Percentiles rank a stretch among this genome's conserved stretches.
phyloP scores from a whole-genome alignment of 2,329 filamentous ascomycete species.

The Trichocomaceae sp. region DNA sequence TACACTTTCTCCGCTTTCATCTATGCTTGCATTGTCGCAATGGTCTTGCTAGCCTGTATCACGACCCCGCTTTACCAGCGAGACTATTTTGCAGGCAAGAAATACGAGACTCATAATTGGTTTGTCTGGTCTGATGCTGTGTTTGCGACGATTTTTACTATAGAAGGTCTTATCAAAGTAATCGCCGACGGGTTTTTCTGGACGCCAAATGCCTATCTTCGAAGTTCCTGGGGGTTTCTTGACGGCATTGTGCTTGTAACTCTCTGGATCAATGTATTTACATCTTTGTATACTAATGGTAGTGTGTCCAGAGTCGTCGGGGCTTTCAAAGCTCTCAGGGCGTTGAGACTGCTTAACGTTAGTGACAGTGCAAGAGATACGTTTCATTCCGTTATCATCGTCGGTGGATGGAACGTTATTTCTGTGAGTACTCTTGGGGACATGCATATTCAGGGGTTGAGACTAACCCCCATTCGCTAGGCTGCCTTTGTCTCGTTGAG shows the following conservation, averaged over 20 bases:
- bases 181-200: slow-evolving; percentile 93
- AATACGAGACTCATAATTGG: slow-evolving; percentile 67
- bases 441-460: slow-evolving; percentile 6
- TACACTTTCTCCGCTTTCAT: slow-evolving; percentile 90
- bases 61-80: slow-evolving; percentile 93
- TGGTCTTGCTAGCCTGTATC: slow-evolving; percentile 93
- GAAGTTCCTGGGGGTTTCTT: slow-evolving; percentile 94
- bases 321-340: slow-evolving; percentile 93
- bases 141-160: slow-evolving; percentile 78
- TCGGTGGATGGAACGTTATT: slow-evolving; percentile 89
- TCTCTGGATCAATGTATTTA: slow-evolving; percentile 89
- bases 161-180: slow-evolving; percentile 85
- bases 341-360: slow-evolving; percentile 84
- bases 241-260: slow-evolving; percentile 87
- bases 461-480: slow-evolving; percentile 27
- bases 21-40: slow-evolving; percentile 87
- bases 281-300: slow-evolving; percentile 72
- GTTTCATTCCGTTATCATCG: slow-evolving; percentile 91
- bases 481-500: slow-evolving; percentile 91
- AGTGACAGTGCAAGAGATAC: slow-evolving; percentile 93
- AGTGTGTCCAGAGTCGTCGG: slow-evolving; percentile 84
- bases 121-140: slow-evolving; percentile 90
- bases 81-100: slow-evolving; percentile 63
- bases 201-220: slow-evolving; percentile 94
- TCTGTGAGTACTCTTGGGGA: slow-evolving; percentile 50